phyloP scores from a whole-genome alignment of 1,284 basidiomycete genomes.

The Rhizoctonia solani region DNA sequence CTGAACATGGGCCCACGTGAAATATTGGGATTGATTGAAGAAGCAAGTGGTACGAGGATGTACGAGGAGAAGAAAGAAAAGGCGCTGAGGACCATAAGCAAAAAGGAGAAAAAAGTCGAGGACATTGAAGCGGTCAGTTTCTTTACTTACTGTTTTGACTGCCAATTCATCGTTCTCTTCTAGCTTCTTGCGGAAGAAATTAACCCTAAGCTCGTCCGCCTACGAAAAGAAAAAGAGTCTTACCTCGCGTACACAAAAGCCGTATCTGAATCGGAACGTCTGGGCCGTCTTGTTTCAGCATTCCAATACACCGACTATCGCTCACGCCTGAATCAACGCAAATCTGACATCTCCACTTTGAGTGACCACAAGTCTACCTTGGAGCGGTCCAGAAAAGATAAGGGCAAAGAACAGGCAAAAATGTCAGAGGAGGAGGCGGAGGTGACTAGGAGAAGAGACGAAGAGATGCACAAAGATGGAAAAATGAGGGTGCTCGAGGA shows the following conservation, averaged over 20 bases:
- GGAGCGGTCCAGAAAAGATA: constrained; percentile 49
- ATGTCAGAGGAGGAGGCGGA: constrained; percentile 56
- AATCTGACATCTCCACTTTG: constrained; percentile 38
- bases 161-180: not conserved
- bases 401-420: constrained; percentile 52
- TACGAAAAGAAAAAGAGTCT: constrained; percentile 87
- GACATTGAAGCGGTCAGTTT: constrained; percentile 70
- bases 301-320: constrained; percentile 81
- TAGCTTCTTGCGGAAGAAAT: constrained; percentile 86
- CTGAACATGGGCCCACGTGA: constrained; percentile 99
- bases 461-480: constrained; percentile 74
- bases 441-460: constrained; percentile 66
- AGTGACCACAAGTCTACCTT: constrained; percentile 46
- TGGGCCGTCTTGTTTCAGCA: constrained; percentile 82
- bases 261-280: constrained; percentile 85
- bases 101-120: constrained; percentile 96
- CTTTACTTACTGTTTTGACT: not conserved
- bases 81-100: constrained; percentile 94
- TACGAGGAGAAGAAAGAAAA: constrained; percentile 99
- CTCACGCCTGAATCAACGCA: constrained; percentile 57
- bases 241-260: constrained; percentile 93
- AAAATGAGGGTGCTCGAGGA: constrained; percentile 81
- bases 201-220: constrained; percentile 89
- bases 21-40: constrained; percentile 98
- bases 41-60: constrained; percentile 98